Conservation (phyloP, 345 rosid species). For the Turritis glabra region DNA sequence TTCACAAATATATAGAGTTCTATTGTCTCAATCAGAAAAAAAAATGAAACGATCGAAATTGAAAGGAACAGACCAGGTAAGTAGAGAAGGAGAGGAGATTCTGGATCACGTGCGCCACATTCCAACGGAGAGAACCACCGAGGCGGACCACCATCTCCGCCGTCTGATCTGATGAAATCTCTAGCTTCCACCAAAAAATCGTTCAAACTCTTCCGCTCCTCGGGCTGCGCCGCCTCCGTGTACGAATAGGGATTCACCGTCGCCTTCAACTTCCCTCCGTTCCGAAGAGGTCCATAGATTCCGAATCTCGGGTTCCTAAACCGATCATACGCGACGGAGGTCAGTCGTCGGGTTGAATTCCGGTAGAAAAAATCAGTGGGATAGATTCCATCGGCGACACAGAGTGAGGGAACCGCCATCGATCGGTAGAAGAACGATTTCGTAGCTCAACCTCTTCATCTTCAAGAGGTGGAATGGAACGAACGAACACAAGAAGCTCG, state of each 20-base stretch:
- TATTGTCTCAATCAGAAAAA: background rate
- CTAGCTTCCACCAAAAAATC: slow-evolving; percentile 45
- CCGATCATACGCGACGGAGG: background rate
- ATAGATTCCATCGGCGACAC: slow-evolving; percentile 28
- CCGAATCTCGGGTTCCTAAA: background rate
- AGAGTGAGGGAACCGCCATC: slow-evolving; percentile 24
- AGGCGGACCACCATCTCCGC: slow-evolving; percentile 60
- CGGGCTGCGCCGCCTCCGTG: slow-evolving; percentile 27
- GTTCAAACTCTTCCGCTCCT: slow-evolving; percentile 41
- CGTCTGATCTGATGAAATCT: slow-evolving; percentile 43
- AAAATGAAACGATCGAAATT: background rate
- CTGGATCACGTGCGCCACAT: slow-evolving; percentile 36
- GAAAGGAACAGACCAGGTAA: slow-evolving; percentile 46
- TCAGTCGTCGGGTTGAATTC: background rate
- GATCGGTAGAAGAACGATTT: slow-evolving; percentile 2
- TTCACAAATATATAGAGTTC: background rate
- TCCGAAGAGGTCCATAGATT: background rate
- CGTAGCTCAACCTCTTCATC: background rate
- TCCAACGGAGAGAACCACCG: slow-evolving; percentile 75
- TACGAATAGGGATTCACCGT: slow-evolving; percentile 30
- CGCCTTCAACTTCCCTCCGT: background rate
- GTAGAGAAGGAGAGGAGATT: slow-evolving; percentile 61
- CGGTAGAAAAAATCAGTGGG: background rate
- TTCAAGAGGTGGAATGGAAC: slow-evolving; percentile 24
- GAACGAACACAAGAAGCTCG: slow-evolving; percentile 30